Conservation (phyloP, 2,329 filamentous ascomycete genomes). For the Aureobasidium namibiae region DNA sequence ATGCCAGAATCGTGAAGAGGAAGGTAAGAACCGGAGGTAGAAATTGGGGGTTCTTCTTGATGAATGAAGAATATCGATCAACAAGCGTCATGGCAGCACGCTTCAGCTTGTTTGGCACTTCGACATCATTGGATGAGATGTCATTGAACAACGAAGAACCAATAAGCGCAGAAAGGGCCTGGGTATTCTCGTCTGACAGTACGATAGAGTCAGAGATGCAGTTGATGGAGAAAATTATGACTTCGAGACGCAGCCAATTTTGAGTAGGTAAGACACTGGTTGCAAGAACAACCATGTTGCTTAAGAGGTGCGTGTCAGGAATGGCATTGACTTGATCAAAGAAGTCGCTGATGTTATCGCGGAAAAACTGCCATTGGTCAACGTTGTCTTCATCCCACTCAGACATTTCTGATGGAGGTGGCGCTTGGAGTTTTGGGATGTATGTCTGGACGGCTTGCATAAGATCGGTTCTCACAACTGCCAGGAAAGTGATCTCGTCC, state of each 20-base stretch:
- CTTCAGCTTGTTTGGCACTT: conserved; percentile 54
- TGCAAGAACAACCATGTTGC: conserved; percentile 38
- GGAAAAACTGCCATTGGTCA: conserved; percentile 60
- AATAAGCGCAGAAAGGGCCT: conserved; percentile 55
- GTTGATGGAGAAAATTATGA: conserved; percentile 53
- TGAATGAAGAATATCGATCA: conserved; percentile 67
- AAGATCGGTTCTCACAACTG: conserved; percentile 49
- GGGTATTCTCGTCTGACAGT: conserved; percentile 42
- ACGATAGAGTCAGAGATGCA: conserved; percentile 49
- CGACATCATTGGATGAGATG: conserved; percentile 35
- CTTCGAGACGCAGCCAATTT: conserved; percentile 44
- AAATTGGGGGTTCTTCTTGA: conserved; percentile 58
- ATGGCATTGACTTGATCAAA: conserved; percentile 61
- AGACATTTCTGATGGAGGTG: conserved; percentile 47
- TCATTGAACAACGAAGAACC: conserved; percentile 49
- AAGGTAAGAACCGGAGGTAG: conserved; percentile 65
- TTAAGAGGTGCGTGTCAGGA: conserved; percentile 38
- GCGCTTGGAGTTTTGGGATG: conserved; percentile 40
- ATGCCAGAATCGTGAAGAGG: conserved; percentile 61
- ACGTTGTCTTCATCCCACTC: conserved; percentile 64
- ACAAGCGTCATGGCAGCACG: conserved; percentile 64
- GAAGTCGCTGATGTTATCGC: conserved; percentile 72
- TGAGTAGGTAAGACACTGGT: conserved; percentile 31
- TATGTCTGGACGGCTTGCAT: conserved; percentile 40
- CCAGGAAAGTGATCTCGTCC: conserved; percentile 45